Evolutionary conservation across 2,329 filamentous ascomycete genomes (phyloP), one percentile per base, ranked within the genome.

Genomic region (Xylaria sp.): DNA sequence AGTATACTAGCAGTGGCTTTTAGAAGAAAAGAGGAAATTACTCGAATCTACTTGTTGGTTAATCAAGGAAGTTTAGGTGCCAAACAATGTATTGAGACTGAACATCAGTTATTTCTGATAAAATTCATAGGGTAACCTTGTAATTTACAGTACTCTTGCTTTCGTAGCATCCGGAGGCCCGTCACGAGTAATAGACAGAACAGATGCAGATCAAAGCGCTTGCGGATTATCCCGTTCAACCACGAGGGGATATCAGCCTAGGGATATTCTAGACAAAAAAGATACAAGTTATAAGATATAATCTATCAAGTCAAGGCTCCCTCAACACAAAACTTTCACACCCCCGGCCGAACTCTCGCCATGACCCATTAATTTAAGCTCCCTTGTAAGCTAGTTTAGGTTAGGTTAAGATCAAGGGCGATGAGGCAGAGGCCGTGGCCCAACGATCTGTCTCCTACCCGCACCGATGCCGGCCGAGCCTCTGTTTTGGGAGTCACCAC

Each of bases 361-460:
- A n/a, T n/a, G n/a, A n/a, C n/a, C n/a, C n/a, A 31, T 28, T 8
- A 47, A 28, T 3, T 23, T 15, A 47, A 17, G 7, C 11, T 9
- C 21, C 21, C 6, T 31, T 12, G 6, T n/a, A 11, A 2, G 15
- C 7, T 47, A 9, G 17, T 15, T 31, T 8, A n/a, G 28, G 25
- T 31, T 8, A 28, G 17, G 11, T 66, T 35, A 68, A 28, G 17
- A n/a, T 66, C 40, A 68, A 28, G 73, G 74, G 53, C 71, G 64
- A 25, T 79, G 79, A 37, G 87, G 87, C 69, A 89, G 79, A 50
- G 90, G 89, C 72, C 90, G 81, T 0, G 91, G 91, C 11, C 91
- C 91, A n/a, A 92, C 88, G 75, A 94, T 93, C 79, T 91, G 90
- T 73, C 91, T 84, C 73, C 89, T 82, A 0, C 88, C 88, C 0